Base-by-base conservation (phyloP, 352 stramenopile genomes). In the Phytophthora citricola region DNA sequence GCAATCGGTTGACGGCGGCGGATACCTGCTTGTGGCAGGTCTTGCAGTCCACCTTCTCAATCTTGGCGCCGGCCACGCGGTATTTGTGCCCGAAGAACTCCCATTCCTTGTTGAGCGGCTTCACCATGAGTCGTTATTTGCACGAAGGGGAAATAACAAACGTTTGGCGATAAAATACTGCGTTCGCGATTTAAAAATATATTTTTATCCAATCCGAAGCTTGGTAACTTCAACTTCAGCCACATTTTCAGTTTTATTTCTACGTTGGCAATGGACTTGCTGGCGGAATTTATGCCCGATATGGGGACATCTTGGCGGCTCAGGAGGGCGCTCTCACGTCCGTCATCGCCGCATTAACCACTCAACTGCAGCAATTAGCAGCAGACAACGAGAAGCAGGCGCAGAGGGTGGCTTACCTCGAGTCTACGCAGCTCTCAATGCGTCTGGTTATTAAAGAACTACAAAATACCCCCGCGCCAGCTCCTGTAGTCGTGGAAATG, bases 21-120 rank as follows among this genome's bases (percentile, higher is more conserved):
- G 82, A 82, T 20, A 89, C 79, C 52, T 83, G 82, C 57, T 81
- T 85, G 2, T 82, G 58, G 46, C 82, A 91, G 17, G 79, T 78
- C 38, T 87, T 86, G 67, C 82, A 91, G 71, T 91, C 69, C 32
- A 91, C 82, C 31, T 86, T 89, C 31, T 85, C 73, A 15, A 60
- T 73, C 69, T 88, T 89, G 58, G 82, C 79, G 58, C 67, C 79
- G 1, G 49, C 22, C 14, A 88, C 71, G 55, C 78, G 74, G 64
- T 91, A 91, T 69, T 74, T 84, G 26, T 47, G 56, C 3, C 82
- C 79, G 51, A 91, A 91, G 69, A 88, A 63, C 73, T 84, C 72
- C 82, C 82, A 91, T 77, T 88, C 79, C 58, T 89, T 84, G 53
- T 85, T 87, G 9, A 87, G 69, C 20, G 69, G 73, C 63, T 82